Percentiles rank a stretch among this genome's conserved stretches.
These are phyloP conservation scores for Ganoderma resinaceum DNA, from an alignment of 1,284 basidiomycete genomes.

Conservation along the genomic window DNA sequence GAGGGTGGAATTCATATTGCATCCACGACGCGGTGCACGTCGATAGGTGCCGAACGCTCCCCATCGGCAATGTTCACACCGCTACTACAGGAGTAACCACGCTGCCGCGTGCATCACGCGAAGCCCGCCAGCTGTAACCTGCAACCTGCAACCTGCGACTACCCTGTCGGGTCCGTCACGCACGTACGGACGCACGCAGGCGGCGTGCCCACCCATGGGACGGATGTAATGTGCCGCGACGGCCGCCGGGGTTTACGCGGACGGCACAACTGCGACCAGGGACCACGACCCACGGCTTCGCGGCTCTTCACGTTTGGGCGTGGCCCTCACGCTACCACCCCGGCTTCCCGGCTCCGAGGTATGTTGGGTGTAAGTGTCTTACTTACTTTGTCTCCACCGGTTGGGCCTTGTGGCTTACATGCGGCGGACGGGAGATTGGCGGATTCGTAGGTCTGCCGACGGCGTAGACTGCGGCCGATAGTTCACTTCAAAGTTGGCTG, in stretches of 20 bases:
- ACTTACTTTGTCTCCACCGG: background rate
- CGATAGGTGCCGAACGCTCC: background rate
- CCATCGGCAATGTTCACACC: background rate
- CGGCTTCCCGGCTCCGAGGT: too few relatives aligned
- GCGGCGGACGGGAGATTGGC: background rate
- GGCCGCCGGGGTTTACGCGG: background rate
- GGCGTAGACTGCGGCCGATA: background rate
- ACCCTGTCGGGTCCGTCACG: too few relatives aligned
- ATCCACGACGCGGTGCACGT: background rate
- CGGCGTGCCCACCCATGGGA: background rate
- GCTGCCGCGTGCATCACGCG: constrained; percentile 3
- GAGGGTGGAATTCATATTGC: background rate
- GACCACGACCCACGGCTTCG: background rate
- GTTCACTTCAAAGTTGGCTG: background rate
- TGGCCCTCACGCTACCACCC: too few relatives aligned
- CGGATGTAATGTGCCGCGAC: constrained; percentile 3
- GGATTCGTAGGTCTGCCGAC: background rate
- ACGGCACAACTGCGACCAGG: background rate
- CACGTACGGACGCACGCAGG: too few relatives aligned
- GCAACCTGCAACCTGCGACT: background rate
- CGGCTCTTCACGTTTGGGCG: background rate
- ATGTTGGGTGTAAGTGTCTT: background rate
- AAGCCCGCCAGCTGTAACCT: background rate
- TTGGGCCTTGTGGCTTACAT: background rate
- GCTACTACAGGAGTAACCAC: background rate